A percentile compares a stretch with the other conserved stretches of the same genome.
These are phyloP conservation scores for Chenopodium formosanum DNA, from an alignment of 148 eudicot genomes.

Conservation along the genomic window DNA sequence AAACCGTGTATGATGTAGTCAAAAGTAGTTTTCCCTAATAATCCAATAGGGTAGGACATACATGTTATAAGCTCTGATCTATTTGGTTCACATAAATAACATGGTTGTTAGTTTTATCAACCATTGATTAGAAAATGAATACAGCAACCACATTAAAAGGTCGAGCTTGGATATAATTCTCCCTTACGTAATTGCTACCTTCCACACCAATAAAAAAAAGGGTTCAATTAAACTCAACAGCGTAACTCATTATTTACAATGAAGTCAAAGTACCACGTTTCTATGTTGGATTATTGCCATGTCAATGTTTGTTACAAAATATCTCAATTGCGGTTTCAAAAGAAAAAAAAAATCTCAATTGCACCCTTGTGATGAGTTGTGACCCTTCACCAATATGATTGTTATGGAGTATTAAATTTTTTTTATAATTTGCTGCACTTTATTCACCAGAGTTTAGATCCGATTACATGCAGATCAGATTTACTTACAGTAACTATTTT, in stretches of 20 bases:
- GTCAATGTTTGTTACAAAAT: not conserved
- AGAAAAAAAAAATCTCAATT: too few relatives aligned
- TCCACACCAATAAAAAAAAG: not conserved
- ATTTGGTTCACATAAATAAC: not conserved
- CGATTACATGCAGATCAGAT: too few relatives aligned
- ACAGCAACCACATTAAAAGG: not conserved
- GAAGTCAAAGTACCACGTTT: not conserved
- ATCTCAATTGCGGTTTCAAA: too few relatives aligned
- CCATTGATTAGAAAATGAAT: not conserved
- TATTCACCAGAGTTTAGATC: too few relatives aligned
- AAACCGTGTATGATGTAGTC: too few relatives aligned
- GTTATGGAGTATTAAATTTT: too few relatives aligned
- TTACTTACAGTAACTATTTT: too few relatives aligned
- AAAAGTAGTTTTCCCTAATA: too few relatives aligned
- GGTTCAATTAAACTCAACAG: not conserved
- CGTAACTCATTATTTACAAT: not conserved
- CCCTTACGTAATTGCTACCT: not conserved
- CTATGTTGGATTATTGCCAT: not conserved
- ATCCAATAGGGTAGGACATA: not conserved
- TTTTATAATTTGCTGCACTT: too few relatives aligned
- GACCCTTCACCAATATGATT: too few relatives aligned
- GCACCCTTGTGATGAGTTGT: too few relatives aligned
- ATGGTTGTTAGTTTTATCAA: not conserved
- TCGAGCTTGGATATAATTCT: not conserved
- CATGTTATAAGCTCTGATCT: too few relatives aligned